These are phyloP conservation scores for Polysphondylium violaceum DNA, from an alignment of 78 protist genomes.

Conservation along the genomic window DNA sequence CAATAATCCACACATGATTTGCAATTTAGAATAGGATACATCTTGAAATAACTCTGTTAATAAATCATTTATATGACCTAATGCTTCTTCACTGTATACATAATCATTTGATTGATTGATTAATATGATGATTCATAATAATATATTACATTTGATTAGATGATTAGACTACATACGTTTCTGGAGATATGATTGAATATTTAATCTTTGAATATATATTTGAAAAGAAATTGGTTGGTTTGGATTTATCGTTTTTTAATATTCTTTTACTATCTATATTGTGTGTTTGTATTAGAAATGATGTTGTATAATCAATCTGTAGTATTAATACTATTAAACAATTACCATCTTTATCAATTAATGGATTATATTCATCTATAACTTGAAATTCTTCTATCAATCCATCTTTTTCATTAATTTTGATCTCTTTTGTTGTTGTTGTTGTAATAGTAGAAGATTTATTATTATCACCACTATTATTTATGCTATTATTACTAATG, in stretches of 20 bases:
- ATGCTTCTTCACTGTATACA: conserved; percentile 66
- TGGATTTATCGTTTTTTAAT: neutral
- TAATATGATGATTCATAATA: neutral
- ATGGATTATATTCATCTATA: too few relatives aligned
- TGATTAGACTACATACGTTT: conserved; percentile 19
- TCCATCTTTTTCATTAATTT: too few relatives aligned
- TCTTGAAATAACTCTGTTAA: conserved; percentile 48
- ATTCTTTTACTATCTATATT: neutral
- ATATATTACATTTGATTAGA: neutral
- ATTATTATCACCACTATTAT: too few relatives aligned
- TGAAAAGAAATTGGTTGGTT: conserved; percentile 26
- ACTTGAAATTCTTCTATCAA: too few relatives aligned
- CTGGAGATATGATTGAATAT: conserved; percentile 67
- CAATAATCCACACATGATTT: conserved; percentile 54
- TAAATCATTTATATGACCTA: conserved; percentile 45
- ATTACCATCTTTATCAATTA: too few relatives aligned
- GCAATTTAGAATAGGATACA: conserved; percentile 61
- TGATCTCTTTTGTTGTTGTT: too few relatives aligned
- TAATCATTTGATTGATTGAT: neutral
- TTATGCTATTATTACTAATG: too few relatives aligned
- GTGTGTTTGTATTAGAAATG: too few relatives aligned
- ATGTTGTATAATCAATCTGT: too few relatives aligned
- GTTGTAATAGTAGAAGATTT: too few relatives aligned
- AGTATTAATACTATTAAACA: too few relatives aligned
- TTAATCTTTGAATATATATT: conserved; percentile 20